These are phyloP conservation scores for Opeltia flavorubescens DNA, from an alignment of 495 filamentous ascomycete genomes.

Conservation along the genomic window DNA sequence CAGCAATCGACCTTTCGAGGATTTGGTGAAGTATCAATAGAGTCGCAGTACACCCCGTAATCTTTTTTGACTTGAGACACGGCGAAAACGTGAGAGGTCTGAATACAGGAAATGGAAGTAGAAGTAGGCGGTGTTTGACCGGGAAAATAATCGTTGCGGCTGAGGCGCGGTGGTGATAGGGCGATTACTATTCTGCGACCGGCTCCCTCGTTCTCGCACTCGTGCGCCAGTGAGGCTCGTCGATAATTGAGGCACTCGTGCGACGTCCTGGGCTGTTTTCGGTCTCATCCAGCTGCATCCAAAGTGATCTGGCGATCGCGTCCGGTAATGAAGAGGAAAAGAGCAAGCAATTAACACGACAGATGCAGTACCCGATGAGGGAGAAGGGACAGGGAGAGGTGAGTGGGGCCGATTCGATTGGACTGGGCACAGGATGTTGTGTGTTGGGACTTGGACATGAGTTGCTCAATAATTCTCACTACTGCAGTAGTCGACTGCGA, in stretches of 20 bases:
- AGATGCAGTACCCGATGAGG: too few relatives aligned
- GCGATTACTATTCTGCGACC: slow-evolving; percentile 1
- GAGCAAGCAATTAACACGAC: neutral
- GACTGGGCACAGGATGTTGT: neutral
- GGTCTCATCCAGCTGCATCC: too few relatives aligned
- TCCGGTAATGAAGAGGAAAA: neutral
- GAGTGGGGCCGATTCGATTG: neutral
- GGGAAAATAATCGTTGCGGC: neutral
- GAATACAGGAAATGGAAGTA: neutral
- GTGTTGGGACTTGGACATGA: neutral
- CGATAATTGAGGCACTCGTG: neutral
- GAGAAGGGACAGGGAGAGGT: neutral
- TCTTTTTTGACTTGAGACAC: too few relatives aligned
- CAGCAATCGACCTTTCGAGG: too few relatives aligned
- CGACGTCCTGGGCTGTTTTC: neutral
- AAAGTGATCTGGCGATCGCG: too few relatives aligned
- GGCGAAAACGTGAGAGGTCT: neutral
- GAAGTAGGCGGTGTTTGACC: neutral
- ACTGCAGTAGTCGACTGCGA: neutral
- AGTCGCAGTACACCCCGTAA: too few relatives aligned
- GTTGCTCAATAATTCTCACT: neutral
- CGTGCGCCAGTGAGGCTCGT: neutral
- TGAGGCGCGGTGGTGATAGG: neutral
- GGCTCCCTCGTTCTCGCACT: neutral
- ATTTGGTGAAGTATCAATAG: too few relatives aligned